Evolutionary conservation across 2,329 filamentous ascomycete genomes (phyloP).

Genomic region (Clathrospora elynae): DNA sequence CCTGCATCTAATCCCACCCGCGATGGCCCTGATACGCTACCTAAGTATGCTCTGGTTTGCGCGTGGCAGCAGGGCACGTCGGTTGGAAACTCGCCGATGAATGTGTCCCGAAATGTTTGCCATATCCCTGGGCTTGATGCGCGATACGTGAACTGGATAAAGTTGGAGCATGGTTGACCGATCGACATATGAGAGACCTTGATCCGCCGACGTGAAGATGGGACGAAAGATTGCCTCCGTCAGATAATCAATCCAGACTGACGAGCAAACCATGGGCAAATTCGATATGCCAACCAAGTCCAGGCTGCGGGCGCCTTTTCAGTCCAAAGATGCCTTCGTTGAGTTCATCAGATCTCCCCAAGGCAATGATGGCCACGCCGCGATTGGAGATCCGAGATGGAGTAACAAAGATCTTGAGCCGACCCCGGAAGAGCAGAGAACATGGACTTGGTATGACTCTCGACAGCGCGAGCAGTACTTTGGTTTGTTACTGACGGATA

Average conservation of each 20-base stretch:
- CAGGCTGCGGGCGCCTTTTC: conserved; percentile 16
- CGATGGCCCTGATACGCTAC: neutral
- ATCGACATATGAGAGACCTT: conserved; percentile 11
- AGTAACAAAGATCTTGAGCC: conserved; percentile 36
- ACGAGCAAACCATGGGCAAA: conserved; percentile 9
- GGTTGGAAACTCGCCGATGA: conserved; percentile 14
- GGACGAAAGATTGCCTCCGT: neutral
- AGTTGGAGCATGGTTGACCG: conserved; percentile 2
- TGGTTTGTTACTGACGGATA: neutral
- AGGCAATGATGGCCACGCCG: conserved; percentile 17
- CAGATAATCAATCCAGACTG: neutral
- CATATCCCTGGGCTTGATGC: conserved; percentile 4
- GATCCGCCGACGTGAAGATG: conserved; percentile 5
- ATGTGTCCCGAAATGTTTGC: neutral
- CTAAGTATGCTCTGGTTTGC: neutral
- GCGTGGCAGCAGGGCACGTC: conserved; percentile 10
- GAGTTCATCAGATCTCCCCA: conserved; percentile 21
- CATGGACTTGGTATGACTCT: conserved; percentile 29
- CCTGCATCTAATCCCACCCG: conserved; percentile 7
- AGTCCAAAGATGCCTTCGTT: conserved; percentile 28
- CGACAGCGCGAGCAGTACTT: too few relatives aligned
- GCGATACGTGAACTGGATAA: conserved; percentile 11
- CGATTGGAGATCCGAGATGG: conserved; percentile 27
- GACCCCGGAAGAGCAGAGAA: conserved; percentile 27
- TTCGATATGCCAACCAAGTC: conserved; percentile 9